Base-by-base conservation (phyloP, 495 filamentous ascomycete genomes). In the Podospora pseudocomata region DNA sequence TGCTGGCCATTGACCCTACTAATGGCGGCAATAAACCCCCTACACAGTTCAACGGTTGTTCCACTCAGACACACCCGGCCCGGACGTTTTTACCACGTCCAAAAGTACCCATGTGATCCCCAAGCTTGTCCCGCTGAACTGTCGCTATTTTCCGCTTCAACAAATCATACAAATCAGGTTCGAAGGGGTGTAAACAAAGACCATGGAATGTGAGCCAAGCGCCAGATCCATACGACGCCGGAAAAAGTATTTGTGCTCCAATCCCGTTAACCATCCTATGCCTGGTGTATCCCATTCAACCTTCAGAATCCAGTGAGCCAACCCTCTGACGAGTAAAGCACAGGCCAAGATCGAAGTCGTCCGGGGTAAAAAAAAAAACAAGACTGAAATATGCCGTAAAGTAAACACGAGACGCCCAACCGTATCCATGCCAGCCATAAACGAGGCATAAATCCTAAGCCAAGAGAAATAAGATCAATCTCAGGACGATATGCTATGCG, bases 401-500 rank as follows among this genome's bases (percentile, higher is more conserved):
- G 3, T 20, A 19, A 19, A 63, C 61, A n/a, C 61, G 7, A 11
- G 59, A 28, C 59, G 30, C 61, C 61, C 32, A 23, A 11, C 27
- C 19, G 30, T 20, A 63, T 32, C 61, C 61, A 39, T 63, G 61
- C 61, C 61, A 28, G 19, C 30, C 61, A 58, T 23, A 57, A 34
- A 65, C 28, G 55, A 60, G 64, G 30, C 64, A 60, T 39, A 20
- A 59, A 20, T n/a, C 55, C 55, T 18, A 19, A 58, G n/a, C 55
- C 55, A 58, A 58, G n/a, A 26, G 18, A 58, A 26, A 9, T 19
- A 58, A 5, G 55, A 18, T 49, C 39, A 49, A 16, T 49, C 66
- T 68, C 61, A 63, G 67, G 72, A 78, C 76, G 74, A 74, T 71
- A 68, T 74, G 67, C 73, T 73, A 68, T 70, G 65, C 15, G 28